These are phyloP conservation scores for Aspergillus aculeatinus DNA, from an alignment of 2,329 filamentous ascomycete species.

Conservation along the genomic window DNA sequence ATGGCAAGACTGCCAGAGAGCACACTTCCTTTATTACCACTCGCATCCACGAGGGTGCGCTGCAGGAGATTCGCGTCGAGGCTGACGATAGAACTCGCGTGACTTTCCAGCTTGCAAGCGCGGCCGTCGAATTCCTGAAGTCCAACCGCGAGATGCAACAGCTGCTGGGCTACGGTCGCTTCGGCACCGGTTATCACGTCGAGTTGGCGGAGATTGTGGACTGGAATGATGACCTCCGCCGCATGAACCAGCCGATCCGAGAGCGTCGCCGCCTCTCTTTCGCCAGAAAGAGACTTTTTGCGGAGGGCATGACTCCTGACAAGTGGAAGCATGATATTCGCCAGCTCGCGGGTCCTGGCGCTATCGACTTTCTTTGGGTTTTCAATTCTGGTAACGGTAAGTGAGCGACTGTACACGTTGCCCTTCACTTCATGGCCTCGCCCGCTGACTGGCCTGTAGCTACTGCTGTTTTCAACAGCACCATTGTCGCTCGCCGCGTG, in stretches of 20 bases:
- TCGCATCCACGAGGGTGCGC: constrained; percentile 40
- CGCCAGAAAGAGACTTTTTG: constrained; percentile 40
- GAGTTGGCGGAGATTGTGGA: constrained; percentile 31
- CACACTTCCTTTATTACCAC: constrained; percentile 34
- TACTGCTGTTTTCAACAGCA: constrained; percentile 41
- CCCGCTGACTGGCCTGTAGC: constrained; percentile 27
- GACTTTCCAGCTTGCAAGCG: constrained; percentile 39
- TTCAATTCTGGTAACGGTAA: constrained; percentile 47
- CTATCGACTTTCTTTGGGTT: constrained; percentile 43
- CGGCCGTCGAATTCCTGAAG: constrained; percentile 37
- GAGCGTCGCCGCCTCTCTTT: constrained; percentile 46
- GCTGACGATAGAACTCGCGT: constrained; percentile 33
- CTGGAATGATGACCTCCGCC: constrained; percentile 35
- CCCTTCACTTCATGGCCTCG: neutral
- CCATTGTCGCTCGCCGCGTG: constrained; percentile 35
- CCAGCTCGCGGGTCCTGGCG: constrained; percentile 33
- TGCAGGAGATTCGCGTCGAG: constrained; percentile 40
- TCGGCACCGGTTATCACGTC: constrained; percentile 34
- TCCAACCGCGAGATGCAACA: constrained; percentile 29
- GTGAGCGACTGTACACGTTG: constrained; percentile 10
- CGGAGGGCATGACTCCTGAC: constrained; percentile 31
- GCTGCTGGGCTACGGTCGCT: constrained; percentile 32
- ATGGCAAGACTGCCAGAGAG: constrained; percentile 25
- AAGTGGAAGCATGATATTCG: constrained; percentile 39
- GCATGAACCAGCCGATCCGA: constrained; percentile 36